Percentiles rank a stretch among this genome's conserved stretches.
Conservation (phyloP, 805 yeast species). For the Cyberlindnera xishuangbannaensis region DNA sequence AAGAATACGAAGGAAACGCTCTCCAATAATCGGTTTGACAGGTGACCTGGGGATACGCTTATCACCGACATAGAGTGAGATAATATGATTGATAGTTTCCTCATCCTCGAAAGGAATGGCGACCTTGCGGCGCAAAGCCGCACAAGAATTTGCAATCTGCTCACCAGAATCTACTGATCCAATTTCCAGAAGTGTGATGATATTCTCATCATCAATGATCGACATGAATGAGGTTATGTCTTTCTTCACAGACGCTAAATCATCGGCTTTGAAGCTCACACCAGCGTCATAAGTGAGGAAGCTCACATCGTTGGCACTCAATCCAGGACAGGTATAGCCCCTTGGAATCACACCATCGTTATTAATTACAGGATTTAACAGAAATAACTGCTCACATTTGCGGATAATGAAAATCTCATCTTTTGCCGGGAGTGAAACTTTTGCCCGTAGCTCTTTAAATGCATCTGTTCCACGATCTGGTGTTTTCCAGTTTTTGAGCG, state of each 20-base stretch:
- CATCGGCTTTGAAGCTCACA: slow-evolving; percentile 44
- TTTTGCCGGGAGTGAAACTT: slow-evolving; percentile 30
- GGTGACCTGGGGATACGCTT: slow-evolving; percentile 39
- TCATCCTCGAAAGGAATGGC: slow-evolving; percentile 46
- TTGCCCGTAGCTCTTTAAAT: slow-evolving; percentile 30
- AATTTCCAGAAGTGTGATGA: slow-evolving; percentile 47
- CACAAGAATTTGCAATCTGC: slow-evolving; percentile 49
- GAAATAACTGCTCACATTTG: slow-evolving; percentile 49
- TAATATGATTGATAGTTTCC: slow-evolving; percentile 37
- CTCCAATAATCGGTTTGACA: slow-evolving; percentile 48
- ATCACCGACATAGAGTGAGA: slow-evolving; percentile 48
- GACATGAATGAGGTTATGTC: slow-evolving; percentile 37
- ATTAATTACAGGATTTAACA: slow-evolving; percentile 43
- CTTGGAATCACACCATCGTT: slow-evolving; percentile 36
- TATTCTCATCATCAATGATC: slow-evolving; percentile 28
- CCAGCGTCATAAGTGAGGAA: slow-evolving; percentile 72
- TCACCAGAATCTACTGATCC: slow-evolving; percentile 60
- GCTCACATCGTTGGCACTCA: slow-evolving; percentile 47
- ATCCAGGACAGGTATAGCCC: slow-evolving; percentile 55
- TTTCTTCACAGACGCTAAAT: slow-evolving; percentile 36
- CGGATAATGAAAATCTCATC: slow-evolving; percentile 44
- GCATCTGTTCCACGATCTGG: slow-evolving; percentile 44
- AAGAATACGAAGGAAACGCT: slow-evolving; percentile 44
- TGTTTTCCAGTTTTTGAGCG: slow-evolving; percentile 42
- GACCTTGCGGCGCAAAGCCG: slow-evolving; percentile 44